Evolutionary conservation across 306 rosid genomes (phyloP), one percentile per base, ranked within the genome.

Genomic region (Albizia julibrissin): DNA sequence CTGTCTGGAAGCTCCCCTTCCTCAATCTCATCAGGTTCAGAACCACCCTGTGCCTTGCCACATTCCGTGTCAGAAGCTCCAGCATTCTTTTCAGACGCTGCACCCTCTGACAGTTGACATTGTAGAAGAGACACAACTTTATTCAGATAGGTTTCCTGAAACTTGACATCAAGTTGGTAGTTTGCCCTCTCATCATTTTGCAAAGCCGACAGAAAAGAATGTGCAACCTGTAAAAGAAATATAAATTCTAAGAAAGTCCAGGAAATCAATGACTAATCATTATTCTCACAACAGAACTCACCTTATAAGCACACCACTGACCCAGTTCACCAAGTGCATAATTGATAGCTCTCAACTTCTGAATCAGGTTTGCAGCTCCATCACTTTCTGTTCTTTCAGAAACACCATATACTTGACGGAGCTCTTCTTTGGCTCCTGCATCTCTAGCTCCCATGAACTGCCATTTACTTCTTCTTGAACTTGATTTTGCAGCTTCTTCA

Each of bases 401-500:
- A 85, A 95, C 98, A 82, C 99, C 99, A 80, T 95, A 95, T 79
- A 95, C 98, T 90, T 95, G 99, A 29, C 97, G 94, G 80, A 95
- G 87, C 88, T 92, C 98, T 86, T 92, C 99, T 87, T 89, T 95
- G 73, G 98, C 93, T 82, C 99, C 99, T 71, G 99, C 99, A 89
- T 93, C 99, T 90, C 99, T 95, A 70, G 99, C 99, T 81, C 99
- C 99, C 99, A 95, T 95, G 74, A 93, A 94, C 84, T 95, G 99
- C 99, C 99, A 95, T 91, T 95, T 95, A 85, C 99, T 95, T 91
- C 89, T 91, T 85, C 98, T 92, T 78, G 96, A 93, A 82, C 99
- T 95, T 29, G 87, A 89, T 83, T 95, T 93, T 72, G 99, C 97
- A 82, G 99, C 98, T 70, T 93, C 97, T 89, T 95, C 99, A 78